These are phyloP conservation scores for Tilletia horrida DNA, from an alignment of 1,284 basidiomycete genomes.

Conservation along the genomic window DNA sequence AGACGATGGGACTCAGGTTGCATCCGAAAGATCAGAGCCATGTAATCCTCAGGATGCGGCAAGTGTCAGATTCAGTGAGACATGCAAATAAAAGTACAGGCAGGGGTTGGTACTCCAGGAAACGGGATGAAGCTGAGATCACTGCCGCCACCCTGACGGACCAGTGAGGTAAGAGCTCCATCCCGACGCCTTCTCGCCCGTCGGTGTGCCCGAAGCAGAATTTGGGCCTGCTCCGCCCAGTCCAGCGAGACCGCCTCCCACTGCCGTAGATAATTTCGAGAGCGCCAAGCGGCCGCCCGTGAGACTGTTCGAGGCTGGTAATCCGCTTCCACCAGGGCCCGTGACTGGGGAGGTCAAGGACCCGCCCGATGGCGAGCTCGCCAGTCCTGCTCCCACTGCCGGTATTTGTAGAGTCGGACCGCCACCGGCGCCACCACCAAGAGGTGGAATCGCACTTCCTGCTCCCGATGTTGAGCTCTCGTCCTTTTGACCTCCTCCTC, in stretches of 20 bases:
- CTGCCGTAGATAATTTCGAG: slow-evolving; percentile 1
- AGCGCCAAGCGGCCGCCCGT: background rate
- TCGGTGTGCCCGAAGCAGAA: background rate
- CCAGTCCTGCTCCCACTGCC: background rate
- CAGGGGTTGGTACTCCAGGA: background rate
- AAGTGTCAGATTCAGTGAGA: too few species aligned
- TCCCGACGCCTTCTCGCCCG: background rate
- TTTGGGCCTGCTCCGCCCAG: background rate
- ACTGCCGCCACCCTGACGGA: slow-evolving; percentile 6
- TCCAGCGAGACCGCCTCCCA: background rate
- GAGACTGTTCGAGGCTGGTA: background rate
- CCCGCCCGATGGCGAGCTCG: background rate
- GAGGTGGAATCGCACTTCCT: slow-evolving; percentile 3
- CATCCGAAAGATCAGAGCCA: too few species aligned
- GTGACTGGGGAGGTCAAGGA: background rate
- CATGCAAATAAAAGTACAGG: background rate
- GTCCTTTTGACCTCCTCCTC: background rate
- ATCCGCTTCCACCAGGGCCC: background rate
- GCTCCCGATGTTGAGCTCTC: background rate
- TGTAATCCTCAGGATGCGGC: too few species aligned
- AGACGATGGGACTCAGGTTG: too few species aligned
- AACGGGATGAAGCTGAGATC: background rate
- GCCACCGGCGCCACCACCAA: background rate
- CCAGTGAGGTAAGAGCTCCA: slow-evolving; percentile 10
- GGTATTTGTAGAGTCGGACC: background rate